Evolutionary conservation across 805 yeast species (phyloP).

Genomic region (Teunomyces gatunensis): DNA sequence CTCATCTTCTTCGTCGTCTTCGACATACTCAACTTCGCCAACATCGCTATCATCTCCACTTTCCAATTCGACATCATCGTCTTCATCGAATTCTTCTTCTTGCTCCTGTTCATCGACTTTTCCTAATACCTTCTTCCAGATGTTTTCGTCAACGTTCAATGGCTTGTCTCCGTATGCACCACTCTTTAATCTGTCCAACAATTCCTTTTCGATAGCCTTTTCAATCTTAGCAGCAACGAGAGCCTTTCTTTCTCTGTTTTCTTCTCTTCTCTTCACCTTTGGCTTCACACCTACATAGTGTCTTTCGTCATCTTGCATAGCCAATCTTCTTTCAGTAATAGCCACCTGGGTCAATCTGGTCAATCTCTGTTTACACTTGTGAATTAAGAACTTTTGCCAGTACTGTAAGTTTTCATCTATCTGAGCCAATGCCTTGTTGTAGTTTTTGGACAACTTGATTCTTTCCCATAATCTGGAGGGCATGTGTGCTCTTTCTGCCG

Average conservation of each 20-base stretch:
- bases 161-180: slow-evolving; percentile 99
- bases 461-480: slow-evolving; percentile 96
- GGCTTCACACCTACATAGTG: slow-evolving; percentile 90
- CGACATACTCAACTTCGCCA: slow-evolving; percentile 85
- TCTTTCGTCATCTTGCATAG: slow-evolving; percentile 87
- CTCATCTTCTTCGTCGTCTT: slow-evolving; percentile 85
- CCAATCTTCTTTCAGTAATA: slow-evolving; percentile 89
- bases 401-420: slow-evolving; percentile 82
- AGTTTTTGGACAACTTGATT: slow-evolving; percentile 84
- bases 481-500: slow-evolving; percentile 95
- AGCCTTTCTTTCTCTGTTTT: slow-evolving; percentile 93
- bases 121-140: slow-evolving; percentile 93
- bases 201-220: slow-evolving; percentile 92
- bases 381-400: slow-evolving; percentile 90
- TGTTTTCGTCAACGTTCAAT: slow-evolving; percentile 89
- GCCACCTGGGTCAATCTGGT: slow-evolving; percentile 95
- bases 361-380: slow-evolving; percentile 93
- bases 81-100: slow-evolving; percentile 61
- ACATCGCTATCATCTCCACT: slow-evolving; percentile 53
- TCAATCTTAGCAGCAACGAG: slow-evolving; percentile 95
- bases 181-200: slow-evolving; percentile 89
- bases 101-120: slow-evolving; percentile 54
- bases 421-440: slow-evolving; percentile 82
- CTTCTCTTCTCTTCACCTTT: slow-evolving; percentile 92
- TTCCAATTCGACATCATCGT: slow-evolving; percentile 50